Percentiles rank a stretch among this genome's conserved stretches.
These are phyloP conservation scores for Fusarium abutilonis DNA, from an alignment of 2,329 filamentous ascomycete genomes.

Conservation along the genomic window DNA sequence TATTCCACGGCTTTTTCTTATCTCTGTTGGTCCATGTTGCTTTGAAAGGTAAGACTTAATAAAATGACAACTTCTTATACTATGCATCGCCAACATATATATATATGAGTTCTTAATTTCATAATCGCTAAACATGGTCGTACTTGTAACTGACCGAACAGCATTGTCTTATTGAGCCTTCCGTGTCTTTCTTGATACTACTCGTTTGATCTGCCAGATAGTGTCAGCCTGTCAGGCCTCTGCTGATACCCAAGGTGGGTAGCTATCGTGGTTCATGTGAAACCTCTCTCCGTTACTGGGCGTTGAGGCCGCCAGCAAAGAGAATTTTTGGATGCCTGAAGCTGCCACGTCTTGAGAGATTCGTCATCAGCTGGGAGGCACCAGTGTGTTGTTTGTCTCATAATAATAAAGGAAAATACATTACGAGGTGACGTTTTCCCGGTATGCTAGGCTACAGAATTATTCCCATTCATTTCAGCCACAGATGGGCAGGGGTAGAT, in stretches of 20 bases:
- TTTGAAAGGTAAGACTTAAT: not conserved
- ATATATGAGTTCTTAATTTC: too few species aligned
- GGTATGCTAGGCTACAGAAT: slow-evolving; percentile 37
- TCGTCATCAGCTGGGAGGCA: not conserved
- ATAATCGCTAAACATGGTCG: too few species aligned
- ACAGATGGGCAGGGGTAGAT: slow-evolving; percentile 4
- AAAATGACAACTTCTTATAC: not conserved
- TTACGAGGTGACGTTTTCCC: slow-evolving; percentile 38
- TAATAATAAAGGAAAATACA: slow-evolving; percentile 12
- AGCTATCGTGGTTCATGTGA: not conserved
- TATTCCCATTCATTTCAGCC: slow-evolving; percentile 29
- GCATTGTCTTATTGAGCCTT: not conserved
- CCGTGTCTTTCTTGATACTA: not conserved
- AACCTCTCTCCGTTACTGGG: slow-evolving; percentile 1
- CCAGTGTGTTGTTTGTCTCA: not conserved
- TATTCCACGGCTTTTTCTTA: not conserved
- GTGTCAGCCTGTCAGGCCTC: not conserved
- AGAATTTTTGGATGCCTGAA: slow-evolving; percentile 5
- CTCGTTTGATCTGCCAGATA: not conserved
- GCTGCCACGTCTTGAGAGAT: slow-evolving; percentile 4
- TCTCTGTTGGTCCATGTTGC: not conserved
- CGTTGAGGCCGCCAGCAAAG: slow-evolving; percentile 8
- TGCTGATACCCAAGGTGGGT: not conserved
- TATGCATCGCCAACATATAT: too few species aligned
- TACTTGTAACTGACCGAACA: not conserved